phyloP scores from a whole-genome alignment of 2,329 filamentous ascomycete species.

The Westerdykella aurantiaca region DNA sequence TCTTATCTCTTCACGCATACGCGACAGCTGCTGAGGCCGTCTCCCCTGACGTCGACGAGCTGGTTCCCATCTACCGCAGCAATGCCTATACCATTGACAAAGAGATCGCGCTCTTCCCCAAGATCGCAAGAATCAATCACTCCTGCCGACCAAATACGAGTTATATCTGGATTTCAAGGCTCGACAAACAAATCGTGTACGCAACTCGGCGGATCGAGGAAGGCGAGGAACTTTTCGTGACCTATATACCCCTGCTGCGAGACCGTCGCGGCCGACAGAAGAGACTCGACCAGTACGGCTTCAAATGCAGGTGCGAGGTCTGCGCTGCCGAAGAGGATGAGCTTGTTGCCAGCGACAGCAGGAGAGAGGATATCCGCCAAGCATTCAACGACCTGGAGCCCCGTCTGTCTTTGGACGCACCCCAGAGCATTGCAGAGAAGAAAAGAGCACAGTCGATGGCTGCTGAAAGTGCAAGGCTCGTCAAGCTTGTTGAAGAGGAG shows the following conservation, averaged over 20 bases:
- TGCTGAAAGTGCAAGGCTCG: constrained; percentile 22
- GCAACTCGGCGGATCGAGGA: constrained; percentile 32
- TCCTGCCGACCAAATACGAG: constrained; percentile 34
- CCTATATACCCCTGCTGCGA: constrained; percentile 35
- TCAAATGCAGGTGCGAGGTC: constrained; percentile 34
- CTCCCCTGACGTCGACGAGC: constrained; percentile 10
- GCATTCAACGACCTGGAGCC: constrained; percentile 24
- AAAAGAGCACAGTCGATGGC: constrained; percentile 24
- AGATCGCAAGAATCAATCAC: constrained; percentile 35
- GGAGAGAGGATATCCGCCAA: constrained; percentile 22
- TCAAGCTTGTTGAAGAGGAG: constrained; percentile 29
- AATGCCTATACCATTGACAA: constrained; percentile 33
- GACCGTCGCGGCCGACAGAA: constrained; percentile 25
- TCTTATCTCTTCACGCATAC: constrained; percentile 27
- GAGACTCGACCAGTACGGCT: constrained; percentile 32
- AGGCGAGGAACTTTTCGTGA: constrained; percentile 39
- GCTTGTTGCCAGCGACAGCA: constrained; percentile 20
- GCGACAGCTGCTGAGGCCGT: constrained; percentile 9
- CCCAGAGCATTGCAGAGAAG: constrained; percentile 15
- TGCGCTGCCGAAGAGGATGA: constrained; percentile 24
- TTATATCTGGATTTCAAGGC: constrained; percentile 33
- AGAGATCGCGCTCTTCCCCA: constrained; percentile 30
- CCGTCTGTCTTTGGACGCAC: constrained; percentile 18
- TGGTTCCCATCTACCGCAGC: constrained; percentile 31
- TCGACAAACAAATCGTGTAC: constrained; percentile 30